These are phyloP conservation scores for Blakeslea trispora DNA, from an alignment of 371 early-diverging fungal genomes.

Conservation along the genomic window DNA sequence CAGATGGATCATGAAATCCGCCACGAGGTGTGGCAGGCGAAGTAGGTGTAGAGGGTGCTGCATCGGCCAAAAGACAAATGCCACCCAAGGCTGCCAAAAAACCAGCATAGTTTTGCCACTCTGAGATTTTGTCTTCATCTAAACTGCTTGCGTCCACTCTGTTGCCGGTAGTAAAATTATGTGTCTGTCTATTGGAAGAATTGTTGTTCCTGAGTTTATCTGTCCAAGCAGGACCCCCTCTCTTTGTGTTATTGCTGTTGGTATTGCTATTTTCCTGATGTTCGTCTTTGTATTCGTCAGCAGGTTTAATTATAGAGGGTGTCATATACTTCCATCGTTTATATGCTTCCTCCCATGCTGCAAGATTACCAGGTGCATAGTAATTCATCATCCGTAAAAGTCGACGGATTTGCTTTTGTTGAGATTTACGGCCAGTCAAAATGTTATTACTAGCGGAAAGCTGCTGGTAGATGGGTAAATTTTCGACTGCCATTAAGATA, in stretches of 20 bases:
- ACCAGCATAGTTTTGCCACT: slow-evolving; percentile 75
- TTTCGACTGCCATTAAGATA: slow-evolving; percentile 69
- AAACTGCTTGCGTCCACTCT: slow-evolving; percentile 19
- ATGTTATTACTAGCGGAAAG: slow-evolving; percentile 61
- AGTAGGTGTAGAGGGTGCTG: slow-evolving; percentile 31
- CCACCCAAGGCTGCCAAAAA: slow-evolving; percentile 73
- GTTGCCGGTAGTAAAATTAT: slow-evolving; percentile 5
- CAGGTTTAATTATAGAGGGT: slow-evolving; percentile 49
- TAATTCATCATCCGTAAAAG: slow-evolving; percentile 68
- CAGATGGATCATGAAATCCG: slow-evolving; percentile 14
- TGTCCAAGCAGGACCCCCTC: slow-evolving; percentile 36
- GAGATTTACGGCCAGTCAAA: slow-evolving; percentile 72
- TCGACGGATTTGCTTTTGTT: slow-evolving; percentile 79
- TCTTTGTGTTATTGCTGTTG: slow-evolving; percentile 14
- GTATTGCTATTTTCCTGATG: slow-evolving; percentile 14
- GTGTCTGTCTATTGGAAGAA: slow-evolving; percentile 23
- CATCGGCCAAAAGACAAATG: slow-evolving; percentile 57
- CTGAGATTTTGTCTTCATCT: slow-evolving; percentile 50
- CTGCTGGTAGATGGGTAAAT: slow-evolving; percentile 72
- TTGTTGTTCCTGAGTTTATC: slow-evolving; percentile 42
- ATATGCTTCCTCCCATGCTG: slow-evolving; percentile 88
- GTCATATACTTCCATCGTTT: slow-evolving; percentile 75
- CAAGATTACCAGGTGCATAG: slow-evolving; percentile 77
- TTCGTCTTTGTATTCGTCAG: slow-evolving; percentile 50
- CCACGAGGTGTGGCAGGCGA: slow-evolving; percentile 33